Evolutionary conservation across 176 grass and related monocot genomes (phyloP).

Genomic region (Cocos nucifera): DNA sequence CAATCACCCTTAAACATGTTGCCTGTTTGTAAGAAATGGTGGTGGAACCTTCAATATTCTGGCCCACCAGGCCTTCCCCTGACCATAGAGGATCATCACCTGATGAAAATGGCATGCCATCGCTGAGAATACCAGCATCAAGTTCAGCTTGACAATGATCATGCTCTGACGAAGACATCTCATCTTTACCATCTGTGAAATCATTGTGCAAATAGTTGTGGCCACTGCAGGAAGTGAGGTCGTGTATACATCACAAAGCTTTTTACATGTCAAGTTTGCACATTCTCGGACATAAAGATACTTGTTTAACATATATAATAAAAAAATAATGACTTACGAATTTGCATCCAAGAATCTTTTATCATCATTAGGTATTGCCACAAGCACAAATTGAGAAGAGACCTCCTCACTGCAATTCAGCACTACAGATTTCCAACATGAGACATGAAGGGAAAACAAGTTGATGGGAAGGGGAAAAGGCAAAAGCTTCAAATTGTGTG

Average conservation of each 20-base stretch:
- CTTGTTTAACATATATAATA: conserved; percentile 14
- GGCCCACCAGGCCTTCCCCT: conserved; percentile 18
- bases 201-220: conserved; percentile 27
- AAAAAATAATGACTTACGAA: conserved; percentile 45
- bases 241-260: conserved; percentile 17
- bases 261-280: neutral
- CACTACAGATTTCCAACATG: neutral
- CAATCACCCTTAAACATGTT: conserved; percentile 26
- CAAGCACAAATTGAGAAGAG: conserved; percentile 59
- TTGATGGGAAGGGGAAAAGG: conserved; percentile 2
- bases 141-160: neutral
- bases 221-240: conserved; percentile 12
- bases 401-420: conserved; percentile 43
- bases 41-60: conserved; percentile 23
- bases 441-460: neutral
- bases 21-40: conserved; percentile 19
- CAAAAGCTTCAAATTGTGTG: neutral
- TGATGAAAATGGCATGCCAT: conserved; percentile 16
- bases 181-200: conserved; percentile 6
- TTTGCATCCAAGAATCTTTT: conserved; percentile 21
- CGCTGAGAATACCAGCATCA: neutral
- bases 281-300: neutral
- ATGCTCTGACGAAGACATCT: neutral
- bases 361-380: conserved; percentile 35
- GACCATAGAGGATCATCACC: conserved; percentile 21